Base-by-base conservation (phyloP, 2,329 filamentous ascomycete genomes). In the Alternaria gaisen region DNA sequence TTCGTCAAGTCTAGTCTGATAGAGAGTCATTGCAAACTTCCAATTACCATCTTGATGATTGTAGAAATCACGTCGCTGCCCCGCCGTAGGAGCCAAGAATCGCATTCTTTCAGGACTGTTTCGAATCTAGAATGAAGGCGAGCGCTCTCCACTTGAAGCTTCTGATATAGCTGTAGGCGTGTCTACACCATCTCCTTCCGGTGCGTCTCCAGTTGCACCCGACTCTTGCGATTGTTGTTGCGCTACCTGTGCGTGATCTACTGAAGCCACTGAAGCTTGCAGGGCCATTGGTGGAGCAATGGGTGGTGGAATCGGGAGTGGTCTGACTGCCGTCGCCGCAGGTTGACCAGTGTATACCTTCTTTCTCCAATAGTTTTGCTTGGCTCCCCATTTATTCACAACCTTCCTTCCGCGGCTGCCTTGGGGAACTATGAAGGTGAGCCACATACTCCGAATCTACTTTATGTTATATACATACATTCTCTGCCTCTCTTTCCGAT, bases 71-170 rank as follows among this genome's bases (percentile, higher is more conserved):
- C n/a, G 34, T n/a, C 34, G 14, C n/a, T 38, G 34, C 14, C 34
- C 34, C 7, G 3, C 16, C 6, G 34, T 38, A 38, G 34, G 34
- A 38, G 34, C 16, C 1, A n/a, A 38, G 1, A 38, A 38, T 18
- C 3, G 34, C 0, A 4, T n/a, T n/a, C 34, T 0, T 9, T 38
- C 4, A 0, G 34, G 34, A 0, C 0, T 9, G 16, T 38, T 38
- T 38, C 7, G 34, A 38, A n/a, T 38, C 7, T 38, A n/a, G 8
- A 38, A 38, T 7, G 34, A 16, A n/a, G 34, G 34, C 34, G 34
- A 38, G 16, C 16, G 34, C 34, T 38, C 34, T 16, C 16, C 34
- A 38, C 16, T 38, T 3, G 16, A 38, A 38, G 34, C 7, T n/a
- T 38, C 34, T 0, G 34, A 38, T n/a, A 38, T 3, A 10, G 34